phyloP scores from a whole-genome alignment of 1,284 basidiomycete species.

The Cryptococcus deneoformans region DNA sequence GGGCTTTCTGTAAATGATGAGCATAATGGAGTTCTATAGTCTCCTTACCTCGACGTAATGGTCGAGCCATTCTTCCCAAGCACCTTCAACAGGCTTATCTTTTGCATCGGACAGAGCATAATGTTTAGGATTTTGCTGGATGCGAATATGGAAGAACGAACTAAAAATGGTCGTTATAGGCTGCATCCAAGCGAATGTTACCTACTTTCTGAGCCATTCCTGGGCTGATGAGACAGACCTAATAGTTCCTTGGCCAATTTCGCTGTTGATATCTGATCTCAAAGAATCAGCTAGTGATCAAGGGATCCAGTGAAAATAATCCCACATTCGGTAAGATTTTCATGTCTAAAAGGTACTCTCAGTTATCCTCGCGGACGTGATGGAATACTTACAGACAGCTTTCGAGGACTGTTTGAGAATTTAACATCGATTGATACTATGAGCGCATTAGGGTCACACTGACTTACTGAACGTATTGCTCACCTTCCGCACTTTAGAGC shows the following conservation, averaged over 20 bases:
- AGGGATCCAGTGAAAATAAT: neutral
- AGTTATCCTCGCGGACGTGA: neutral
- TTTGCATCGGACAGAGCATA: slow-evolving; percentile 58
- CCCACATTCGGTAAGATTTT: slow-evolving; percentile 69
- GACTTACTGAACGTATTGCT: neutral
- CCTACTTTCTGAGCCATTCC: slow-evolving; percentile 64
- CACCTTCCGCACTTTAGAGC: slow-evolving; percentile 29
- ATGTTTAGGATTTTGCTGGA: slow-evolving; percentile 73
- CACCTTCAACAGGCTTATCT: slow-evolving; percentile 14
- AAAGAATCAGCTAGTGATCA: neutral
- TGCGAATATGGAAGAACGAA: slow-evolving; percentile 78
- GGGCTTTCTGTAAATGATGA: slow-evolving; percentile 52
- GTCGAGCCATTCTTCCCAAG: slow-evolving; percentile 64
- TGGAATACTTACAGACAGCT: slow-evolving; percentile 58
- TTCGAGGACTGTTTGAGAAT: slow-evolving; percentile 65
- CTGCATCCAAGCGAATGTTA: neutral
- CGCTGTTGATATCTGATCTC: slow-evolving; percentile 71
- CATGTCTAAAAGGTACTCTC: slow-evolving; percentile 52
- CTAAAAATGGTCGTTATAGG: slow-evolving; percentile 16
- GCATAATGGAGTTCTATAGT: neutral
- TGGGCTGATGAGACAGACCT: slow-evolving; percentile 60
- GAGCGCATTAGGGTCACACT: neutral
- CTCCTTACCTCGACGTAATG: slow-evolving; percentile 58
- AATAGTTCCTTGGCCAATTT: slow-evolving; percentile 82
- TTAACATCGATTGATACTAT: slow-evolving; percentile 44